phyloP scores from a whole-genome alignment of 441 rosid species.

The Adansonia madagascariensis region DNA sequence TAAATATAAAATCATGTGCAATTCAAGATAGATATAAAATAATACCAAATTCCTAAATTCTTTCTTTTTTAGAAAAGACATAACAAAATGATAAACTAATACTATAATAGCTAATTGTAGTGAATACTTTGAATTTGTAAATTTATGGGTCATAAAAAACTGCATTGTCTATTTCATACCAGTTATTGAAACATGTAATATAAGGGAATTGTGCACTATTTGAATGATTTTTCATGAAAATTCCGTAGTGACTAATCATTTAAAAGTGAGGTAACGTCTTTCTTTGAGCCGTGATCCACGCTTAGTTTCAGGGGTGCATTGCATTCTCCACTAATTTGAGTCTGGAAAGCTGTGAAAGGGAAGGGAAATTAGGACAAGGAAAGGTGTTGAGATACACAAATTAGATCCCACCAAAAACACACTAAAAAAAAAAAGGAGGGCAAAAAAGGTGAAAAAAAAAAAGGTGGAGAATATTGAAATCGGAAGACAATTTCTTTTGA shows the following conservation, averaged over 20 bases:
- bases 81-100: no score
- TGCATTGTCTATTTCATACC: neutral
- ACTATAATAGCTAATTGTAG: no score
- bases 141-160: neutral
- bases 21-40: no score
- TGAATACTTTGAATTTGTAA: neutral
- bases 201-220: neutral
- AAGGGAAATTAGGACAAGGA: neutral
- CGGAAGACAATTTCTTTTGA: constrained; percentile 47
- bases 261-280: neutral
- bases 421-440: constrained; percentile 15
- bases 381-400: constrained; percentile 36
- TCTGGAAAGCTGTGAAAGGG: no score
- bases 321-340: neutral
- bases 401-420: constrained; percentile 39
- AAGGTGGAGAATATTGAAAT: constrained; percentile 44
- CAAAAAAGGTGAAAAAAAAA: constrained; percentile 20
- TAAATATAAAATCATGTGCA: no score
- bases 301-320: neutral
- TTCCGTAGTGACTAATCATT: neutral
- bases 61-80: no score
- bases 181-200: neutral
- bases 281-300: neutral
- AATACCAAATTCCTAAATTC: neutral
- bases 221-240: neutral